Evolutionary conservation across 1,139 yeast species (phyloP), one percentile per base, ranked within the genome.

Genomic region (Keqinozyma sinolaborantium): DNA sequence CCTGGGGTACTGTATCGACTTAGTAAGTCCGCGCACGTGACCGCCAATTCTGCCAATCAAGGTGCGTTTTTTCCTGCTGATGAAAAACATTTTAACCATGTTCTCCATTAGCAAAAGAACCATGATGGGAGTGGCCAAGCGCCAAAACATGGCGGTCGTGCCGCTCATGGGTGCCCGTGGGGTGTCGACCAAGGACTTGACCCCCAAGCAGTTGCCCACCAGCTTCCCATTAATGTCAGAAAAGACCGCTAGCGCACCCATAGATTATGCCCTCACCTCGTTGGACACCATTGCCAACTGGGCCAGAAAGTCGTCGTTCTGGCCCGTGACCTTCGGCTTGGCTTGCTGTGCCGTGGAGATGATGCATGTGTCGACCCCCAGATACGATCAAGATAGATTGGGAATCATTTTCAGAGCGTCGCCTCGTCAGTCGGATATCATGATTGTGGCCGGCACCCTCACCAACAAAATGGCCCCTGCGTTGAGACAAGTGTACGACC

Each of bases 381-480:
- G 95, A 58, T 86, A 86, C 64, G 95, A 86, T 66, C 95, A 86
- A 66, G 95, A 86, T 69, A 79, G 95, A 58, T 71, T 86, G 57
- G 95, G 95, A 51, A 85, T 86, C 56, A 86, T 86, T 75, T 86
- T 86, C 77, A 81, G 95, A 70, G 95, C 95, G 24, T 83, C 95
- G 28, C 95, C 95, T 36, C 85, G 95, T 66, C 95, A 86, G 61
- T 79, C 94, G 5, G 95, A 86, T 75, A 83, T 86, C 48, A 84
- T 86, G 86, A 86, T 86, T 67, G 95, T 86, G 39, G 95, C 95
- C 3, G 95, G 95, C 28, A 86, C 95, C 4, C 77, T 86, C 42
- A 86, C 95, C 42, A 86, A 86, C 61, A 86, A 86, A 66, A 86
- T 85, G 95, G 95, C 95, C 0, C 95, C 95, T 26, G 94, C 95